A percentile compares a stretch with the other conserved stretches of the same genome.
phyloP scores from a whole-genome alignment of 257 asterid genomes.

The Solanum chmielewskii region DNA sequence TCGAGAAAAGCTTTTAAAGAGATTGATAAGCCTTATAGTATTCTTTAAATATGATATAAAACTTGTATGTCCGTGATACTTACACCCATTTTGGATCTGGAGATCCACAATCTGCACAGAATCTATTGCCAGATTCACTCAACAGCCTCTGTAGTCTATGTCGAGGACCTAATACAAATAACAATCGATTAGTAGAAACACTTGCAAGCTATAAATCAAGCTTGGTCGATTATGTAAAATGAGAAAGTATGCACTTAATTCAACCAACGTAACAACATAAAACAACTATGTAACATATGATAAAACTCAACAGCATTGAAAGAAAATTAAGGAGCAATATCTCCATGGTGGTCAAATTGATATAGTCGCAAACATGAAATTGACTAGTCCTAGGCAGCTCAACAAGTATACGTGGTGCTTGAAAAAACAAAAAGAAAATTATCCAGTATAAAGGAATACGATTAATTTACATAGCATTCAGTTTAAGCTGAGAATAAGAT shows the following conservation, averaged over 20 bases:
- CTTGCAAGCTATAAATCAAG: background rate
- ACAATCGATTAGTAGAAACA: background rate
- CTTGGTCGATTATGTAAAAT: background rate
- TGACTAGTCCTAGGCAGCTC: background rate
- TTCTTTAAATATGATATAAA: background rate
- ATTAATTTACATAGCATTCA: background rate
- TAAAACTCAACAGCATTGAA: background rate
- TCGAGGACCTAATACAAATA: slow-evolving; percentile 35
- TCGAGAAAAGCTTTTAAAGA: background rate
- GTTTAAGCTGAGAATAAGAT: background rate
- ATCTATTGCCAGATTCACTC: slow-evolving; percentile 51
- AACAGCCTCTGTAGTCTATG: slow-evolving; percentile 54
- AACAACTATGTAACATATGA: background rate
- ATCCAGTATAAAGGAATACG: background rate
- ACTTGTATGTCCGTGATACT: slow-evolving; percentile 13
- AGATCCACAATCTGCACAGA: slow-evolving; percentile 91
- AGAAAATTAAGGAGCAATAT: background rate
- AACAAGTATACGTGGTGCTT: background rate
- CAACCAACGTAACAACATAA: background rate
- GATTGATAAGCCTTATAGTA: background rate
- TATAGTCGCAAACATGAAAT: background rate
- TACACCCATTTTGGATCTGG: slow-evolving; percentile 98
- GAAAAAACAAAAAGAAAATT: background rate
- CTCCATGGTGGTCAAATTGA: background rate
- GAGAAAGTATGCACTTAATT: background rate